Percentiles rank a stretch among this genome's conserved stretches.
Conservation (phyloP, 768 basidiomycete species). For the Agrocybe pediades region DNA sequence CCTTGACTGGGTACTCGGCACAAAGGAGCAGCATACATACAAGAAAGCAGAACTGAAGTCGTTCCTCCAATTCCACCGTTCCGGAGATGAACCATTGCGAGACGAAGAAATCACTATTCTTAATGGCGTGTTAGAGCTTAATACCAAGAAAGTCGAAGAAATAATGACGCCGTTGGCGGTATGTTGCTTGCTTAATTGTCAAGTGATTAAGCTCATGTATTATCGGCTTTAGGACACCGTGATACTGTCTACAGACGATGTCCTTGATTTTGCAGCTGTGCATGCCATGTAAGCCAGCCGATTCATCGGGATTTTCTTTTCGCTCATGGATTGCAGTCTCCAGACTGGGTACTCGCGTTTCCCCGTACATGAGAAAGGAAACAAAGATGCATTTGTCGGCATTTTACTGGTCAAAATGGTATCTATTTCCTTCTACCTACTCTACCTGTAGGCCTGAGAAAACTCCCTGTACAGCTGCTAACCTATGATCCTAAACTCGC, state of each 20-base stretch:
- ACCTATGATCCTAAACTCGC: conserved; percentile 82
- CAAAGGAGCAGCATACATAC: conserved; percentile 69
- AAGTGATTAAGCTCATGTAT: not conserved
- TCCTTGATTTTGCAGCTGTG: conserved; percentile 77
- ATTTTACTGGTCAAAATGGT: conserved; percentile 80
- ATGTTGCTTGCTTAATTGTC: conserved; percentile 20
- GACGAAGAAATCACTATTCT: conserved; percentile 83
- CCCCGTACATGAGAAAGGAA: conserved; percentile 77
- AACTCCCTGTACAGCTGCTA: conserved; percentile 58
- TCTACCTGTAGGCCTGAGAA: conserved; percentile 1
- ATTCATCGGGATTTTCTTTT: not conserved
- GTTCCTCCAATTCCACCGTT: conserved; percentile 78
- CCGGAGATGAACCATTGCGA: conserved; percentile 73
- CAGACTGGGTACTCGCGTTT: conserved; percentile 89
- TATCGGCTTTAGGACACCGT: conserved; percentile 66
- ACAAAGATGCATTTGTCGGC: conserved; percentile 74
- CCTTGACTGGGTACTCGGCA: conserved; percentile 81
- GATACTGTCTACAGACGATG: conserved; percentile 73
- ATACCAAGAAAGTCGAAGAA: conserved; percentile 67
- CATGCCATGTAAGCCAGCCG: conserved; percentile 58
- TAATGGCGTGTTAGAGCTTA: conserved; percentile 78
- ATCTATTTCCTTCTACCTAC: not conserved
- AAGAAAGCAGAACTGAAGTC: conserved; percentile 82
- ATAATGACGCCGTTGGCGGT: conserved; percentile 86
- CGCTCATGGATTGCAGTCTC: conserved; percentile 37